phyloP scores from a whole-genome alignment of 2,329 filamentous ascomycete genomes.

The Thyridium curvatum region DNA sequence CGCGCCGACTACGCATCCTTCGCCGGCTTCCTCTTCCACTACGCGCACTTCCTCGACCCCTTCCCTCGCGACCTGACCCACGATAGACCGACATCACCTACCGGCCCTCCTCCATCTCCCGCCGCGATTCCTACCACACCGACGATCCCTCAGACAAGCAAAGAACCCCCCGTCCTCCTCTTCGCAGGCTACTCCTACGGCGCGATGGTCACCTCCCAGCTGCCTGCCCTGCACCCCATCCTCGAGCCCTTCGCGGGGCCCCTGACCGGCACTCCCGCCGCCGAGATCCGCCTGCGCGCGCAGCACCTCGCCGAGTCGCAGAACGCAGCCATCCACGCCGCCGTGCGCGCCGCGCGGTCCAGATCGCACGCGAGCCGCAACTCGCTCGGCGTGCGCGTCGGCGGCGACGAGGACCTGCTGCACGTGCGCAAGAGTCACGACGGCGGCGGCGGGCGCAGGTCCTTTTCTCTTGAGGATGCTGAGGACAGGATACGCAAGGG shows the following conservation, averaged over 20 bases:
- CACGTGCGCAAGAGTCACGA: conserved; percentile 31
- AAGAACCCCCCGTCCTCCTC: conserved; percentile 36
- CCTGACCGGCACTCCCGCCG: conserved; percentile 47
- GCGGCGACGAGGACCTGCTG: conserved; percentile 40
- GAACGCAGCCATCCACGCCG: conserved; percentile 35
- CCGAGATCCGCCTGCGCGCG: conserved; percentile 67
- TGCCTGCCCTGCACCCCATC: conserved; percentile 58
- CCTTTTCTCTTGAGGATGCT: conserved; percentile 31
- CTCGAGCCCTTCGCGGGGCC: conserved; percentile 52
- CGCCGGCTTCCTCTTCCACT: conserved; percentile 72
- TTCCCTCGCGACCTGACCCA: conserved; percentile 14
- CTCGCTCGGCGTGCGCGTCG: conserved; percentile 38
- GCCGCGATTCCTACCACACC: conserved; percentile 4
- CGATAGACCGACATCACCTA: neutral
- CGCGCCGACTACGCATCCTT: conserved; percentile 76
- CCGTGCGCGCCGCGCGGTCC: conserved; percentile 17
- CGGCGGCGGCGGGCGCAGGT: conserved; percentile 9
- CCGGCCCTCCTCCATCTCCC: conserved; percentile 1
- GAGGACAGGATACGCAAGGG: conserved; percentile 42
- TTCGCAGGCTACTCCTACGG: conserved; percentile 84
- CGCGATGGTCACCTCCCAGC: conserved; percentile 68
- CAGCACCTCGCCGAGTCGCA: conserved; percentile 60
- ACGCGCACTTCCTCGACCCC: conserved; percentile 54
- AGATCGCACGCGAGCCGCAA: conserved; percentile 19
- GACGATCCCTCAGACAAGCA: conserved; percentile 4